phyloP scores from a whole-genome alignment of 2,329 filamentous ascomycete genomes.

The Nannizzia gypsea region DNA sequence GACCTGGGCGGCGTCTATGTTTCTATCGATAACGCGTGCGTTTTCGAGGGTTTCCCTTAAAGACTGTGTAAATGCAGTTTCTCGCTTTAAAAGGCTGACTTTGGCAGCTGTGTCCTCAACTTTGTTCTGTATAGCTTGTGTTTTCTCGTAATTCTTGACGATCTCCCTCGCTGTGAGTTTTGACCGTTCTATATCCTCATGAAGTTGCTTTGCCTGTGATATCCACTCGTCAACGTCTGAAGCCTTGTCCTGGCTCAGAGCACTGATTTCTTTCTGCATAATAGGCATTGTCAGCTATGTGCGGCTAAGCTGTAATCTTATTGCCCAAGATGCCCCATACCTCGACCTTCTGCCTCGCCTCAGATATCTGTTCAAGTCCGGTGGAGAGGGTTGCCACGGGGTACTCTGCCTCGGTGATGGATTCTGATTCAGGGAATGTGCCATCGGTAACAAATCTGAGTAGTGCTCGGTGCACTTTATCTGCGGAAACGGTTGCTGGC shows the following conservation, averaged over 20 bases:
- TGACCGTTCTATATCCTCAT: conserved; percentile 72
- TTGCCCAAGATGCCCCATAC: conserved; percentile 22
- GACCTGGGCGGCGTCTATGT: conserved; percentile 37
- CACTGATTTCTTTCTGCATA: conserved; percentile 57
- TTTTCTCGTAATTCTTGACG: conserved; percentile 60
- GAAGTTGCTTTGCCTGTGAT: conserved; percentile 66
- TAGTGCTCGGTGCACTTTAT: conserved; percentile 46
- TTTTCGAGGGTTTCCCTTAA: conserved; percentile 41
- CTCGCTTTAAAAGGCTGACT: conserved; percentile 44
- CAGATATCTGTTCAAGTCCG: conserved; percentile 40
- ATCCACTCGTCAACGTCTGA: conserved; percentile 81
- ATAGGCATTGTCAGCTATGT: neutral
- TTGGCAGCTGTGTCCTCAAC: conserved; percentile 51
- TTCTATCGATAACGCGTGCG: conserved; percentile 39
- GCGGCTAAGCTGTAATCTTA: neutral
- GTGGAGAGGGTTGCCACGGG: conserved; percentile 37
- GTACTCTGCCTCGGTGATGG: conserved; percentile 43
- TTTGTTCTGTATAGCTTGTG: conserved; percentile 50
- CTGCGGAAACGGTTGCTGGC: conserved; percentile 28
- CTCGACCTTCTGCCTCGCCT: conserved; percentile 44
- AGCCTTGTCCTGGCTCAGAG: conserved; percentile 63
- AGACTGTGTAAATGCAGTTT: conserved; percentile 48
- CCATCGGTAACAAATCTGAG: conserved; percentile 51
- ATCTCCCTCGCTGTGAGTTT: conserved; percentile 71
- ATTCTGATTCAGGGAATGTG: conserved; percentile 46